Conservation (phyloP, 2,329 filamentous ascomycete genomes). For the Colletotrichum magnum region DNA sequence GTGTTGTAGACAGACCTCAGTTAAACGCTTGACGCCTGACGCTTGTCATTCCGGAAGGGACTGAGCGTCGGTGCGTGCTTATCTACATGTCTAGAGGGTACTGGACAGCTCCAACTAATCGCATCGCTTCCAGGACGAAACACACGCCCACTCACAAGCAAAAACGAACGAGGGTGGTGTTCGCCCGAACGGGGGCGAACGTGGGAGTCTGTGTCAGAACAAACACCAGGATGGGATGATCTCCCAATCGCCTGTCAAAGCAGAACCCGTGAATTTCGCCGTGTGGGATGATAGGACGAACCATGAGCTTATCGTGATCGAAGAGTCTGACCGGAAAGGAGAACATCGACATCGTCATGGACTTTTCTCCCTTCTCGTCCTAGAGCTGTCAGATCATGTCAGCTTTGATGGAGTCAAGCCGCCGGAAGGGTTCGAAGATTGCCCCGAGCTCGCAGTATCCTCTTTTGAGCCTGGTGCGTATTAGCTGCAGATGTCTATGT, state of each 20-base stretch:
- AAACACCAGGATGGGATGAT: background rate
- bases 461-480: background rate
- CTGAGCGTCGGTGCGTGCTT: constrained; percentile 4
- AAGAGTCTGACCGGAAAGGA: background rate
- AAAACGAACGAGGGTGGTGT: background rate
- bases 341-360: constrained; percentile 14
- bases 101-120: background rate
- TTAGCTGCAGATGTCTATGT: too few species aligned
- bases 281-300: constrained; percentile 1
- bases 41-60: background rate
- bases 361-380: background rate
- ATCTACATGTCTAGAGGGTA: background rate
- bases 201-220: constrained; percentile 3
- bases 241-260: constrained; percentile 7
- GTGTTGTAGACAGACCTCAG: too few species aligned
- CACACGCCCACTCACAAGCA: background rate
- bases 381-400: constrained; percentile 1
- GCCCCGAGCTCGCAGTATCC: background rate
- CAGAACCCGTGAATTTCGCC: background rate
- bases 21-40: constrained; percentile 18
- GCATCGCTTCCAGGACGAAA: background rate
- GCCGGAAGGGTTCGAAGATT: constrained; percentile 4
- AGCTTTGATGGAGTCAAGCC: constrained; percentile 2
- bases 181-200: background rate
- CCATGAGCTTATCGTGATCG: background rate